Evolutionary conservation across 2,329 filamentous ascomycete genomes (phyloP), one percentile per base, ranked within the genome.

Genomic region (Dryadomyces quercus-mongolicae): DNA sequence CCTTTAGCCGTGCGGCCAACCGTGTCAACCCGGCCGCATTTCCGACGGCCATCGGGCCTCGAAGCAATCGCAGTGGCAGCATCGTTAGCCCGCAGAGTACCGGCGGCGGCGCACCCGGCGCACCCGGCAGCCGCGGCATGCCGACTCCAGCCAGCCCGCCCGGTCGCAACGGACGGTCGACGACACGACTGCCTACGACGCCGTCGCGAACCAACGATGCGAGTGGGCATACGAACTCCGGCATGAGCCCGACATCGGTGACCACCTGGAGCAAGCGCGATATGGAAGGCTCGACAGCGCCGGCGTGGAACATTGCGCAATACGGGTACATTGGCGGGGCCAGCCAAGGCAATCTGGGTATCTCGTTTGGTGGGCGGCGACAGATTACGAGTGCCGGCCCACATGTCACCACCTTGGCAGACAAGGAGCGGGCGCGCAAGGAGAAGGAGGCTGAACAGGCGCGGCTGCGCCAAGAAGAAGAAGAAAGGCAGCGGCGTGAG

Each of bases 251-350:
- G 15, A 68, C 73, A 56, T 76, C 82, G 52, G 81, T 92, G 58
- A 95, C 87, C 65, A 94, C 83, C 69, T 97, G 93, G 93, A 95
- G 88, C 68, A 94, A 82, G 67, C 88, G 80, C 67, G 78, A 80
- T 54, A 88, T 96, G 61, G 87, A 96, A 67, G 81, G 80, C 16
- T 78, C 77, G 47, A 96, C 91, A 1, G 77, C 84, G 25, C 93
- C 93, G 0, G 93, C 93, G 1, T 98, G 93, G 93, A 98, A 97
- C 66, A 97, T 97, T 62, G 86, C 91, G 55, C 93, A 98, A 66
- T 98, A 98, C 66, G 91, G 93, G 8, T 98, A 96, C 69, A 93
- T 97, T 86, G 93, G 93, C 55, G 93, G 93, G 50, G 93, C 93
- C 25, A 96, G 88, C 64, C 93, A 98, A 67, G 92, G 89, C 3